phyloP scores from a whole-genome alignment of 305 asterid genomes.

The Rubia tinctorum region DNA sequence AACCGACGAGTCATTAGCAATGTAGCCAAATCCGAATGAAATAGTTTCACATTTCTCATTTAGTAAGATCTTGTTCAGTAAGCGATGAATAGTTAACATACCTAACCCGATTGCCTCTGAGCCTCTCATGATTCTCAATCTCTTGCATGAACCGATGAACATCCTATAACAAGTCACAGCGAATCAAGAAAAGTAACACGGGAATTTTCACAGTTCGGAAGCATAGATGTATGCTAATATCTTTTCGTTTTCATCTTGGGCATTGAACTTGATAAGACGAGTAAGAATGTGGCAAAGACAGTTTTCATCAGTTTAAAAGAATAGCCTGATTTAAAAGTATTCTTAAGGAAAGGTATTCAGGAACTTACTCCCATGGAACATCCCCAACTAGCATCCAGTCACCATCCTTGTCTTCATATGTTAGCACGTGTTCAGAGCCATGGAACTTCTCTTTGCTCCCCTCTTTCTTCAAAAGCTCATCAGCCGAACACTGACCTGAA shows the following conservation, averaged over 20 bases:
- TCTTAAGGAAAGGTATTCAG: not conserved
- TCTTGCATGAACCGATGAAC: slow-evolving; percentile 78
- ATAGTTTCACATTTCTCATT: no score
- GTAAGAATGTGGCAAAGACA: not conserved
- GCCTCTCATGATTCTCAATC: slow-evolving; percentile 85
- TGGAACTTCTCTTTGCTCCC: slow-evolving; percentile 54
- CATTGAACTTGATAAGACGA: not conserved
- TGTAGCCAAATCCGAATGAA: not conserved
- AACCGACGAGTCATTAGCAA: slow-evolving; percentile 5
- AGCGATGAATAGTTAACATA: slow-evolving; percentile 20
- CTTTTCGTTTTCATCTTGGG: not conserved
- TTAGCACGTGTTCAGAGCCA: slow-evolving; percentile 72
- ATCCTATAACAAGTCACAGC: slow-evolving; percentile 39
- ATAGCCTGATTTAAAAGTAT: no score
- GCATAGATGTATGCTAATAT: not conserved
- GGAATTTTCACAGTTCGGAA: not conserved
- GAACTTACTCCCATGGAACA: slow-evolving; percentile 72
- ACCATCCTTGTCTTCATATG: slow-evolving; percentile 72
- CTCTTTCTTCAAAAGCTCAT: slow-evolving; percentile 48
- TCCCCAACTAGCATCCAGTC: slow-evolving; percentile 92
- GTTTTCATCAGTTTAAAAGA: no score
- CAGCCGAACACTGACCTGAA: slow-evolving; percentile 60
- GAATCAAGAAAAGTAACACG: slow-evolving; percentile 8
- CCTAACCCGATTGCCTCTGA: slow-evolving; percentile 91
- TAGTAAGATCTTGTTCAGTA: not conserved